Conservation (phyloP, 2,329 filamentous ascomycete species). For the Fusarium oligoseptatum region DNA sequence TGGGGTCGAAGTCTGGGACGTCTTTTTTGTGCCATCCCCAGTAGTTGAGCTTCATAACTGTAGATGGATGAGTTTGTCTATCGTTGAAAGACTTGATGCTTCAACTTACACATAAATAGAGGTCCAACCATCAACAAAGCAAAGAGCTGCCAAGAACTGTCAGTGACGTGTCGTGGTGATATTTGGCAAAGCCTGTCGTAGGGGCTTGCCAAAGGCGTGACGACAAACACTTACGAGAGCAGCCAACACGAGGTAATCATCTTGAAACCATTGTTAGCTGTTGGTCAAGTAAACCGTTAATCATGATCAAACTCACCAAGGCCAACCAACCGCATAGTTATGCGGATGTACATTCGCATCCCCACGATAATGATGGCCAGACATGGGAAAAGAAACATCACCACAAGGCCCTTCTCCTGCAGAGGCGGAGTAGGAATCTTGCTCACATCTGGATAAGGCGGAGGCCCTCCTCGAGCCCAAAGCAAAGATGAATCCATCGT, state of each 20-base stretch:
- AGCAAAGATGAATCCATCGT: slow-evolving; percentile 20
- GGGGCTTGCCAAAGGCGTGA: background rate
- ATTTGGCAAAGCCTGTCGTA: background rate
- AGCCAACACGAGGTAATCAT: slow-evolving; percentile 30
- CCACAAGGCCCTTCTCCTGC: slow-evolving; percentile 47
- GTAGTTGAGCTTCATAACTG: slow-evolving; percentile 51
- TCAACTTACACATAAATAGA: slow-evolving; percentile 33
- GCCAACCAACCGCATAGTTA: slow-evolving; percentile 47
- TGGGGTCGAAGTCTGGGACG: slow-evolving; percentile 38
- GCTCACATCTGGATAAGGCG: slow-evolving; percentile 42
- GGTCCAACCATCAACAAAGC: slow-evolving; percentile 35
- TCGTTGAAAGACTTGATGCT: no score
- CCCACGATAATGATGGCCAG: slow-evolving; percentile 46
- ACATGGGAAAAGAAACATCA: slow-evolving; percentile 51
- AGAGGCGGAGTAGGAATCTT: slow-evolving; percentile 51
- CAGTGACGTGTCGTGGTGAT: background rate
- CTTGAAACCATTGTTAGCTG: slow-evolving; percentile 4
- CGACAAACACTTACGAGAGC: slow-evolving; percentile 13
- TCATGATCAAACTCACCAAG: slow-evolving; percentile 24
- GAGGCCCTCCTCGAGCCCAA: slow-evolving; percentile 28
- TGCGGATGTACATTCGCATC: slow-evolving; percentile 46
- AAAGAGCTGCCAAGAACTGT: slow-evolving; percentile 21
- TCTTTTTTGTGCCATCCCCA: slow-evolving; percentile 46
- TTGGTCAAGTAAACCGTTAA: background rate
- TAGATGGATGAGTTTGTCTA: background rate